Percentiles rank a stretch among this genome's conserved stretches.
These are phyloP conservation scores for Eimeria sp. DNA, from an alignment of 169 alveolate genomes.

Conservation along the genomic window DNA sequence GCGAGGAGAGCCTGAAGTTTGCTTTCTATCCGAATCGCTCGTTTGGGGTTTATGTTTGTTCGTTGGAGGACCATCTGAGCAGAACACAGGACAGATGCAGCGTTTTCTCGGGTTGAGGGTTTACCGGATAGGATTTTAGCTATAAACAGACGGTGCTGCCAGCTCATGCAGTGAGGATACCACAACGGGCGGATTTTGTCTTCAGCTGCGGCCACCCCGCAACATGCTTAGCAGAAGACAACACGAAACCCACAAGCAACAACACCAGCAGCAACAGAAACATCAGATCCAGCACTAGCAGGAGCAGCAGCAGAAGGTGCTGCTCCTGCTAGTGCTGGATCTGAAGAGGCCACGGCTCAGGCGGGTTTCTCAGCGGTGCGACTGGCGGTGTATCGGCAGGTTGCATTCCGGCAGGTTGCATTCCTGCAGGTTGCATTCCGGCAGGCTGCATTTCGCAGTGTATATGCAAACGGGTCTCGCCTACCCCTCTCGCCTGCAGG, in stretches of 20 bases:
- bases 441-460: neutral
- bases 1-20: constrained; percentile 77
- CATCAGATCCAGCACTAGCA: neutral
- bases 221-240: neutral
- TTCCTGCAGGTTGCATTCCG: neutral
- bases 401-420: neutral
- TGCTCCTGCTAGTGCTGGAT: neutral
- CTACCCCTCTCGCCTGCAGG: constrained; percentile 47
- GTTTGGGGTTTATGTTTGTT: constrained; percentile 66
- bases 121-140: neutral
- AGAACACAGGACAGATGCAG: neutral
- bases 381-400: neutral
- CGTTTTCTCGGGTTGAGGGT: neutral
- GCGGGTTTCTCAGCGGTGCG: neutral
- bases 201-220: neutral
- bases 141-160: neutral
- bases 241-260: neutral
- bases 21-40: constrained; percentile 37
- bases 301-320: neutral
- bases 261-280: neutral
- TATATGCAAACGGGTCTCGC: neutral
- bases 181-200: neutral
- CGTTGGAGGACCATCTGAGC: constrained; percentile 58
- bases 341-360: no score
- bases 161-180: neutral